phyloP scores from a whole-genome alignment of 192 early-diverging fungal genomes.

The Dispira simplex region DNA sequence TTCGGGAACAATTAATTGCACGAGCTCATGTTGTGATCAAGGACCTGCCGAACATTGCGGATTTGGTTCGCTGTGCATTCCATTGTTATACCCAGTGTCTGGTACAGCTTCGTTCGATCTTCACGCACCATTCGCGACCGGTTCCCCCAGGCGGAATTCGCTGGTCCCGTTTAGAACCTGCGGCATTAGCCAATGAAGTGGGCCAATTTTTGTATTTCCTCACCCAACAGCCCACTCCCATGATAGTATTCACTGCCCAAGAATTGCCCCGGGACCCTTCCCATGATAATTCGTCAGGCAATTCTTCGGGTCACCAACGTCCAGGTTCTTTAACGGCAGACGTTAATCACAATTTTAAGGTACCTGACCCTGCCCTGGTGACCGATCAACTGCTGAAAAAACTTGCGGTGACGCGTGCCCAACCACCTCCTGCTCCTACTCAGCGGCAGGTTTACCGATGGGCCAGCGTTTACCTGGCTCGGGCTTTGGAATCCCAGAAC shows the following conservation, averaged over 20 bases:
- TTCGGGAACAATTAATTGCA: background rate
- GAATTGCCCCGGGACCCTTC: too few relatives aligned
- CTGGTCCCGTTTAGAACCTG: background rate
- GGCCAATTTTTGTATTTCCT: constrained; percentile 8
- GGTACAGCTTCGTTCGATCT: background rate
- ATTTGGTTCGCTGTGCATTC: background rate
- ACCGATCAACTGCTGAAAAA: too few relatives aligned
- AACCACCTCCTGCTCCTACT: background rate
- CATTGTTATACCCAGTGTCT: background rate
- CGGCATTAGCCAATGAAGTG: background rate
- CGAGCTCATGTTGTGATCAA: constrained; percentile 6
- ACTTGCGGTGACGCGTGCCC: too few relatives aligned
- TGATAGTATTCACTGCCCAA: too few relatives aligned
- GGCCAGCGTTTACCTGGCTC: background rate
- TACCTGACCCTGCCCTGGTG: too few relatives aligned
- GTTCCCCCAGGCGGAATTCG: background rate
- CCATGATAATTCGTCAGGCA: too few relatives aligned
- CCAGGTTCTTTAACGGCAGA: too few relatives aligned
- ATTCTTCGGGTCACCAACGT: too few relatives aligned
- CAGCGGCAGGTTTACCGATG: background rate
- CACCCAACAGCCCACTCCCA: background rate
- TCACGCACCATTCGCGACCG: background rate
- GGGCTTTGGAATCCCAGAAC: background rate
- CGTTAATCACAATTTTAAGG: too few relatives aligned
- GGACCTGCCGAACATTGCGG: background rate